Percentiles rank a stretch among this genome's conserved stretches.
These are phyloP conservation scores for Boletus speciosus DNA, from an alignment of 768 basidiomycete species.

Conservation along the genomic window DNA sequence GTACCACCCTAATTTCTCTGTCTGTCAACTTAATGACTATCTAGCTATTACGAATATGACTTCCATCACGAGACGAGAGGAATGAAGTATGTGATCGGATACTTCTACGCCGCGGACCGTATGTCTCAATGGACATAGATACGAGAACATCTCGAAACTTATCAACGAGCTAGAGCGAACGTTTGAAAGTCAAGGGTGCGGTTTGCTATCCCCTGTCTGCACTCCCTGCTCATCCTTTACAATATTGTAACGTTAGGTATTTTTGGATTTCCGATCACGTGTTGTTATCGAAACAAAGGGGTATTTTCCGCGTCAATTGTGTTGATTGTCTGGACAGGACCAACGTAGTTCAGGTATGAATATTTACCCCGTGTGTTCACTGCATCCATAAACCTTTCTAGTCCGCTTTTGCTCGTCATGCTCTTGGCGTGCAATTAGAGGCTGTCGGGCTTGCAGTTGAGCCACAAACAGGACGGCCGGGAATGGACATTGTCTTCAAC, in stretches of 20 bases:
- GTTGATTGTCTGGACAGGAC: constrained; percentile 95
- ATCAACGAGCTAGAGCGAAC: constrained; percentile 64
- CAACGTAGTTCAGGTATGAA: constrained; percentile 81
- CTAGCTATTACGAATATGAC: constrained; percentile 80
- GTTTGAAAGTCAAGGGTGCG: constrained; percentile 79
- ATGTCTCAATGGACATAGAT: constrained; percentile 41
- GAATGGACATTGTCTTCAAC: constrained; percentile 74
- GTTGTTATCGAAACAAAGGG: constrained; percentile 77
- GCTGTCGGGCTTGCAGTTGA: constrained; percentile 66
- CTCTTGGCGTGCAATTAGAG: constrained; percentile 71
- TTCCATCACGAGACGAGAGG: constrained; percentile 93
- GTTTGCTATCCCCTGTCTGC: not conserved
- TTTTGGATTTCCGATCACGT: constrained; percentile 75
- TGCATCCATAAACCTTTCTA: constrained; percentile 31
- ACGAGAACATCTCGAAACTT: constrained; percentile 86
- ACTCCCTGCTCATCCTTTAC: not conserved
- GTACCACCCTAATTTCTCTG: constrained; percentile 16
- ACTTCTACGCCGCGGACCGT: not conserved
- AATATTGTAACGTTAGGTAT: constrained; percentile 46
- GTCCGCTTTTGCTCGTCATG: constrained; percentile 88
- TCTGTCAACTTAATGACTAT: not conserved
- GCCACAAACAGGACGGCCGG: constrained; percentile 49
- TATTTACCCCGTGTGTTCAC: not conserved
- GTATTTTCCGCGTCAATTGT: constrained; percentile 88
- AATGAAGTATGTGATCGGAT: constrained; percentile 69